Base-by-base conservation (phyloP, 2,329 filamentous ascomycete species). In the Diaporthe sp. region DNA sequence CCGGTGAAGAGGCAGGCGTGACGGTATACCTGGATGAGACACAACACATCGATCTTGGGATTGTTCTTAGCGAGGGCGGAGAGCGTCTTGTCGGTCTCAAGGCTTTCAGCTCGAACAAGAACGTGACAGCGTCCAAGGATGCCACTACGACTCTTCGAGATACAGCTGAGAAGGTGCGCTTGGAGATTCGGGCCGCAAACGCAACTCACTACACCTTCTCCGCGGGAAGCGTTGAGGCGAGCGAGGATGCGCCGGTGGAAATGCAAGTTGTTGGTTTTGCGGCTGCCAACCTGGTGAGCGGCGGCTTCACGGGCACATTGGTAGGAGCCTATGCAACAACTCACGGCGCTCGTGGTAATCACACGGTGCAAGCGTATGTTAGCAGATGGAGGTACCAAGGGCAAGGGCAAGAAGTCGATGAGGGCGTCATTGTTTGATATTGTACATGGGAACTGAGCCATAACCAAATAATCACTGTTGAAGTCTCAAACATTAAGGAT, bases 301-400 rank as follows among this genome's bases (percentile, higher is more conserved):
- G 59, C n/a, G 59, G 59, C 0, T 62, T 19, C 25, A 62, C 59
- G 5, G 59, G 39, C n/a, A 44, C 59, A 28, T 25, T 62, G n/a
- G n/a, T 62, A 19, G 39, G 59, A 46, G 59, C 59, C 6, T 62
- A 62, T 13, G 59, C 59, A 5, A 62, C 59, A 62, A 46, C 59
- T 62, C 59, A 62, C n/a, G 59, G 39, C 2, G 39, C 37, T 46
- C 8, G 15, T 44, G 39, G 3, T 12, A 62, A 46, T 31, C 39
- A 62, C 8, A 62, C 59, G 17, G 25, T 19, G 25, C 22, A 44
- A 19, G 59, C 59, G 8, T 62, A 28, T 31, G 25, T 62, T 22
- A 62, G 59, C 39, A 62, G 59, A 31, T 62, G 59, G 59, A 31
- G 59, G 59, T 62, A 62, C 17, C n/a, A 62, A 19, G 59, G 59